Evolutionary conservation across 75 land plant species (phyloP), one percentile per base, ranked within the genome.

Genomic region (Cupressus sempervirens): DNA sequence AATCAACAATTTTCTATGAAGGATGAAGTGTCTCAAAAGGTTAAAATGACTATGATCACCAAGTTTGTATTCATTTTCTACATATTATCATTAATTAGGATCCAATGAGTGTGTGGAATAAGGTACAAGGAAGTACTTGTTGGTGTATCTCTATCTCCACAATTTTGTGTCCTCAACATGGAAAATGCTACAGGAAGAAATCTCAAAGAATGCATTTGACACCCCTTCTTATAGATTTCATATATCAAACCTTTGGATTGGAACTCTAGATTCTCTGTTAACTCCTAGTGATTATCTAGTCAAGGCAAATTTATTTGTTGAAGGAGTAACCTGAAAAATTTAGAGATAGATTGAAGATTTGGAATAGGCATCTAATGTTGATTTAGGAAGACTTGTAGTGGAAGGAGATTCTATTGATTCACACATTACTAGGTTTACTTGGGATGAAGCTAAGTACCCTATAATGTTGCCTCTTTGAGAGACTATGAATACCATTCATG

Each of bases 191-290:
- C 99, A 96, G 87, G 90, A 91, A 0, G 84, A 90, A 85, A 91
- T 97, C 88, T 94, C 96, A 88, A 94, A 91, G 81, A 87, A 89
- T 29, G 91, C 99, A 18, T 97, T 96, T 88, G 99, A 97, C 79
- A 96, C 96, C 18, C 94, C 98, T 35, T 88, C 97, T n/a, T 97
- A 97, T 91, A 91, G 93, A 56, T 93, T 97, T 80, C 91, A 96
- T 70, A 88, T 91, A 16, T 95, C 99, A 30, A 93, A 97, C 84
- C 94, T 97, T 32, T 92, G 99, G 15, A 94, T 96, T 16, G 99
- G 99, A 34, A 97, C 99, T 0, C 92, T 97, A 23, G 99, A 97
- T 87, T 93, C 99, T 10, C 90, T 97, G 36, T 88, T 97, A 53
- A 52, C 96, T 12, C 96, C 96, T 86, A 96, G 98, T 84, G 99